These are phyloP conservation scores for Raddia guianensis DNA, from an alignment of 176 grass and related monocot species.

Conservation along the genomic window DNA sequence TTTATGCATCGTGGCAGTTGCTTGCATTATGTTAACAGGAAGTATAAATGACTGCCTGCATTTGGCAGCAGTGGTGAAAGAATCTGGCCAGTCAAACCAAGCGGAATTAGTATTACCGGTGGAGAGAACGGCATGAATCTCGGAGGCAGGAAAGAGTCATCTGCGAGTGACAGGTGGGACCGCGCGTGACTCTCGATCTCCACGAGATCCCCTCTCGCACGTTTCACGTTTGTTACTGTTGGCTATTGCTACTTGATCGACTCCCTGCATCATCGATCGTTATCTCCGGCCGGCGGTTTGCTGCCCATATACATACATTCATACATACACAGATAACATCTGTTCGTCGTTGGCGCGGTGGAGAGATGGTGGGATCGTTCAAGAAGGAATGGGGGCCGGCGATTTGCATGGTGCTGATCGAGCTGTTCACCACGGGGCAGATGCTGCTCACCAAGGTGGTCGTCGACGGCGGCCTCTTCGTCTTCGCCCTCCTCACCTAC, in stretches of 20 bases:
- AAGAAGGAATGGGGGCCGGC: conserved; percentile 47
- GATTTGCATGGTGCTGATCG: conserved; percentile 55
- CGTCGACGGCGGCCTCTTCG: conserved; percentile 49
- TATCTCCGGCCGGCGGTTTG: no score
- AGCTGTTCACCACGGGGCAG: conserved; percentile 58
- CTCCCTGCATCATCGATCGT: not conserved
- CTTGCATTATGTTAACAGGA: no score
- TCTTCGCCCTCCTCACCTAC: conserved; percentile 56
- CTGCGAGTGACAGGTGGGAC: not conserved
- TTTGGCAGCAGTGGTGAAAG: no score
- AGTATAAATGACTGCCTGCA: no score
- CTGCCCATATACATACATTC: no score
- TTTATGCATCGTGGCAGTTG: no score
- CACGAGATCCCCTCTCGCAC: conserved; percentile 23
- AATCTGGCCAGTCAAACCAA: no score
- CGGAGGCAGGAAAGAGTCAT: not conserved
- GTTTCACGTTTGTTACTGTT: not conserved
- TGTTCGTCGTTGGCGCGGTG: no score
- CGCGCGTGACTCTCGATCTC: not conserved
- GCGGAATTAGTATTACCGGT: not conserved
- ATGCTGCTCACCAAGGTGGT: conserved; percentile 57
- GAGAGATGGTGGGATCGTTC: not conserved
- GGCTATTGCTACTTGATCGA: not conserved
- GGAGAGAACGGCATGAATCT: not conserved
- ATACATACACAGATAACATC: no score